phyloP scores from a whole-genome alignment of 257 asterid genomes.

The Leonotis leonurus region DNA sequence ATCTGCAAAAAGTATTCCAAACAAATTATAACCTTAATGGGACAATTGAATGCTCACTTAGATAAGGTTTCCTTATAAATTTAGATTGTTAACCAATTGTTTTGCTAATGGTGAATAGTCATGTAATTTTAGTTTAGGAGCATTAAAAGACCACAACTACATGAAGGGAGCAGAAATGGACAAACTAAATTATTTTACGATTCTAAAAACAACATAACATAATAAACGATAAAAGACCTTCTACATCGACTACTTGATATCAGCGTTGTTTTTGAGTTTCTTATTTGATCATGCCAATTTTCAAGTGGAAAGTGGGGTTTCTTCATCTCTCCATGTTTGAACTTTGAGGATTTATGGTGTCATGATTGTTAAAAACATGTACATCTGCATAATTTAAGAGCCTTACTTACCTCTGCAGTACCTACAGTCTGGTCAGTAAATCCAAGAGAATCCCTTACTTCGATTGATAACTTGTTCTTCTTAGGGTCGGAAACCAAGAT shows the following conservation, averaged over 20 bases:
- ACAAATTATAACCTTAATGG: neutral
- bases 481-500: slow-evolving; percentile 76
- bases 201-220: neutral
- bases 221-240: neutral
- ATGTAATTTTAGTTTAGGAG: neutral
- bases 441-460: slow-evolving; percentile 88
- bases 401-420: slow-evolving; percentile 78
- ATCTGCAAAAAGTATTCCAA: slow-evolving; percentile 40
- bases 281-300: neutral
- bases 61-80: neutral
- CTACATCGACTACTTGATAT: no score
- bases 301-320: neutral
- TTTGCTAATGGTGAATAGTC: neutral
- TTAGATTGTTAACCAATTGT: neutral
- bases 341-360: neutral
- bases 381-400: slow-evolving; percentile 7
- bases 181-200: neutral
- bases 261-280: neutral
- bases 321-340: neutral
- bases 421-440: slow-evolving; percentile 77
- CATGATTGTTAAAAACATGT: neutral
- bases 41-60: neutral
- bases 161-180: neutral
- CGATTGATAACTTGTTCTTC: slow-evolving; percentile 62
- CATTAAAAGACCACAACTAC: neutral